Base-by-base conservation (phyloP, 2,329 filamentous ascomycete genomes). In the Aspergillus fijiensis region DNA sequence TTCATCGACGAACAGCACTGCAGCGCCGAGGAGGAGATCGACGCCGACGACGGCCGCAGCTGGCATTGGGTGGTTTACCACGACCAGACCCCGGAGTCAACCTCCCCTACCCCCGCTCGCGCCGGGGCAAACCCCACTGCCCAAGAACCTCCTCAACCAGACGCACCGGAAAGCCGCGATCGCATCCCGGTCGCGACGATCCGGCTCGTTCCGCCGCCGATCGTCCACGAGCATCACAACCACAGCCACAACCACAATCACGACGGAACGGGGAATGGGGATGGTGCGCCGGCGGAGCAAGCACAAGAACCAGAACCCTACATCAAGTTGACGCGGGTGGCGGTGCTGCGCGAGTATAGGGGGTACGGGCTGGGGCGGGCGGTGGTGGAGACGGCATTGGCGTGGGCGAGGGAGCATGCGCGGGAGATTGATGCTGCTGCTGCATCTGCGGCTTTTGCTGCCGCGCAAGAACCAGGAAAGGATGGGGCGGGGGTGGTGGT, bases 31-130 rank as follows among this genome's bases (percentile, higher is more conserved):
- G 85, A 87, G 65, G 93, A 98, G 74, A 83, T 91, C 65, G 94
- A 97, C 78, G 78, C 82, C 1, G 92, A 97, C 72, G 94, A 98
- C 74, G 66, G 83, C 1, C 85, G 90, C 39, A 88, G 87, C 66
- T 94, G 88, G 77, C 92, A 97, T 76, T 96, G 91, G 90, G 88
- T 96, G 31, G 81, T 88, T n/a, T 96, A 96, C 16, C 16, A 45
- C 6, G 21, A 21, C 21, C 21, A 21, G 21, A 7, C 33, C 4
- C 12, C 33, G 3, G 7, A 29, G 9, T 3, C 27, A 7, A 27
- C 25, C 6, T 7, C 27, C 2, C 5, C 27, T 4, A 1, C 25
- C 6, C 9, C 27, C 0, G 9, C 21, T 21, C 21, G 21, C 21
- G 21, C 27, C 27, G 27, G 27, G 27, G 9, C 27, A 29, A 1